Base-by-base conservation (phyloP, 2,329 filamentous ascomycete species). In the Nemania sp. region DNA sequence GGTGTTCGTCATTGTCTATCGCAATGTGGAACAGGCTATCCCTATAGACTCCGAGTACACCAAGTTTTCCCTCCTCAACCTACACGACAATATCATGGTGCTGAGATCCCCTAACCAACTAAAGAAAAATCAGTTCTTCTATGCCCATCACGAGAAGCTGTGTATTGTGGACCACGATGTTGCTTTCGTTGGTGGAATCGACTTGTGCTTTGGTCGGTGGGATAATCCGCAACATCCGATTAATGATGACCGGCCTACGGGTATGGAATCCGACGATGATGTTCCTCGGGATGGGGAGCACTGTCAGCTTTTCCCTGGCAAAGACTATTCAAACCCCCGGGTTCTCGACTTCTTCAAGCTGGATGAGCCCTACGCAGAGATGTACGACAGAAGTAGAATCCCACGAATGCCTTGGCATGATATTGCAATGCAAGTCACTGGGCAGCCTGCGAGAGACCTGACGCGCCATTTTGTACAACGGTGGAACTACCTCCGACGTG, bases 331-430 rank as follows among this genome's bases (percentile, higher is more conserved):
- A 0, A 99, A 99, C 75, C 95, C 96, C 20, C 88, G 96, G 74
- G 93, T 98, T 2, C 93, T 97, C 74, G 96, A 99, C 79, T 99
- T 99, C 78, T 98, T 93, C 83, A 89, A 90, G 66, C 87, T 99
- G 27, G 92, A 96, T 77, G 93, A 97, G 79, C 96, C 96, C 1
- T 98, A 98, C 76, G 96, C 97, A 77, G 96, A 99, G 80, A 98
- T 98, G 96, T 99, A 98, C 76, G 93, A 98, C 80, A 91, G 96
- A 63, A 91, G 89, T 68, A 92, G 92, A 77, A 88, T 95, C 20
- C 94, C 96, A 1, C 87, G 96, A 69, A 99, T 98, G 96, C 95
- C 96, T 1, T 99, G 96, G 96, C 96, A 99, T 76, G 96, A 99
- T 79, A 94, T 99, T 70, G 90, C 92, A 2, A 98, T 99, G 96